Evolutionary conservation across 257 asterid genomes (phyloP).

Genomic region (Petrea volubilis): DNA sequence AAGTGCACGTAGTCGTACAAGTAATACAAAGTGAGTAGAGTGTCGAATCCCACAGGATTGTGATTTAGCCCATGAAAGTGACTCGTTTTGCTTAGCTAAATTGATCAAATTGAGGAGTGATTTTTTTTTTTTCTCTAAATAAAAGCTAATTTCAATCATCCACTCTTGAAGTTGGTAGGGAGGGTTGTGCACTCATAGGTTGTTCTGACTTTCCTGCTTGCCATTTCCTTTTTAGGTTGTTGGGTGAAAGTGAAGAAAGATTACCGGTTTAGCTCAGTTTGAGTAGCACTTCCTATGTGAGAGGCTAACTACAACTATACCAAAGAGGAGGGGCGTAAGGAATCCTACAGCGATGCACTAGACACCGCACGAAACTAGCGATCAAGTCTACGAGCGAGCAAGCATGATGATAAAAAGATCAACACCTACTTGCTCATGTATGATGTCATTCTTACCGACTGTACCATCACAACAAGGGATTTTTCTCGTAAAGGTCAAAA

Average conservation of each 20-base stretch:
- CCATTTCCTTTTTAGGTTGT: neutral
- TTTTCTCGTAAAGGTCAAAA: neutral
- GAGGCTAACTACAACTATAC: neutral
- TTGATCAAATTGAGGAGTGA: no score
- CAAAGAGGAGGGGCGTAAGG: neutral
- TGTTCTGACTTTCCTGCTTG: no score
- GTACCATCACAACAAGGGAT: neutral
- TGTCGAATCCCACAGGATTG: no score
- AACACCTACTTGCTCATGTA: no score
- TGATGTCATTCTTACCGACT: neutral
- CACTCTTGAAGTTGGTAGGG: no score
- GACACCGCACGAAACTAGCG: neutral
- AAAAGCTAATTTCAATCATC: no score
- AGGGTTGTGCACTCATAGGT: no score
- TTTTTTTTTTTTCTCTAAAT: no score
- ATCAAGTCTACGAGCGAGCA: neutral
- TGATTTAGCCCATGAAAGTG: no score
- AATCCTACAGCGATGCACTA: neutral
- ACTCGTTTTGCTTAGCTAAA: no score
- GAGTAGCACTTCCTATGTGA: neutral
- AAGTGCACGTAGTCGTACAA: no score
- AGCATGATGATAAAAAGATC: neutral
- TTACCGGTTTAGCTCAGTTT: neutral
- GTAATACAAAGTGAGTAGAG: no score
- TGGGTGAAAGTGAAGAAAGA: neutral